phyloP scores from a whole-genome alignment of 768 basidiomycete genomes.

The Suillus occidentalis region DNA sequence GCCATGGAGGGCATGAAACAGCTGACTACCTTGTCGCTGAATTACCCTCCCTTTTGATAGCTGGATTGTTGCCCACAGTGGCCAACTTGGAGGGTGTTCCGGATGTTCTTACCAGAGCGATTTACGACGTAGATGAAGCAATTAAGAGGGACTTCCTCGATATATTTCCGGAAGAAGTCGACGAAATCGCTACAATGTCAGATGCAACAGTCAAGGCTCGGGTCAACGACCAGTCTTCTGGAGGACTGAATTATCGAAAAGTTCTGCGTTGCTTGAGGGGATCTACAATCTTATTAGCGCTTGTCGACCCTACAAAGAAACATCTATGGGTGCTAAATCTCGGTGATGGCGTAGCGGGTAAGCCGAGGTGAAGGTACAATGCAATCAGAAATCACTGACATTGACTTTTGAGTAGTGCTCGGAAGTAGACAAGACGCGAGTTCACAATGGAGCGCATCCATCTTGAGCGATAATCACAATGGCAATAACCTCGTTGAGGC shows the following conservation, averaged over 20 bases:
- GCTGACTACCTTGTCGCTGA: slow-evolving; percentile 38
- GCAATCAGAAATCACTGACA: background rate
- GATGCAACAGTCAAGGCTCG: slow-evolving; percentile 38
- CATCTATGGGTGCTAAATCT: slow-evolving; percentile 57
- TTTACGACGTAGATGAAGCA: slow-evolving; percentile 39
- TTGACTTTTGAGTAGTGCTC: slow-evolving; percentile 40
- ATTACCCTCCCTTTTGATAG: slow-evolving; percentile 32
- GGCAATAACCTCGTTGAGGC: slow-evolving; percentile 43
- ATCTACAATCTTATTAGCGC: slow-evolving; percentile 47
- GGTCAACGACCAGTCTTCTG: slow-evolving; percentile 36
- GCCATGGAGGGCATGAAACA: slow-evolving; percentile 48
- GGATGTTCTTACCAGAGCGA: slow-evolving; percentile 33
- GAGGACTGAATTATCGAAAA: slow-evolving; percentile 33
- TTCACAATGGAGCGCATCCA: slow-evolving; percentile 16
- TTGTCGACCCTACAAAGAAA: slow-evolving; percentile 41
- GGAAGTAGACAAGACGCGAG: slow-evolving; percentile 37
- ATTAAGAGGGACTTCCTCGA: slow-evolving; percentile 38
- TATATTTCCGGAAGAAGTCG: slow-evolving; percentile 40
- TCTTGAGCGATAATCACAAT: slow-evolving; percentile 50
- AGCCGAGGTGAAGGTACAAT: slow-evolving; percentile 10
- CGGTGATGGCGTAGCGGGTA: slow-evolving; percentile 56
- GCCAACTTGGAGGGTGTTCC: slow-evolving; percentile 19
- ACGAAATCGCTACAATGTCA: slow-evolving; percentile 30
- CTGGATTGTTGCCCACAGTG: slow-evolving; percentile 9
- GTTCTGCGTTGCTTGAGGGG: slow-evolving; percentile 51